These are phyloP conservation scores for Gynandropsis gynandra DNA, from an alignment of 345 rosid genomes.

Conservation along the genomic window DNA sequence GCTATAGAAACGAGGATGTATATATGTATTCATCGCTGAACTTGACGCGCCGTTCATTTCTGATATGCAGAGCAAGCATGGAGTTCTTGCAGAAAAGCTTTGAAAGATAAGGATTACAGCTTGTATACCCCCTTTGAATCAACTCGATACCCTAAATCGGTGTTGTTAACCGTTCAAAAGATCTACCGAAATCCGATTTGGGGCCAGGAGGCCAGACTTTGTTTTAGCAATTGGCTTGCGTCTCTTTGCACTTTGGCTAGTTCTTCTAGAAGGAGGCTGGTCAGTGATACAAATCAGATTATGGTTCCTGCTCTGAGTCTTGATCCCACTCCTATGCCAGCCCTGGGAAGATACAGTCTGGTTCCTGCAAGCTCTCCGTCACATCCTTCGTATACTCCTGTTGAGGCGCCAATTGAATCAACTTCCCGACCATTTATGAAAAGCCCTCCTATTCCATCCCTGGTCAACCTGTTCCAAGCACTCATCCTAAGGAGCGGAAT, in stretches of 20 bases:
- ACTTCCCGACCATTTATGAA: constrained; percentile 8
- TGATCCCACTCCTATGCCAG: constrained; percentile 5
- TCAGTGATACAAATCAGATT: constrained; percentile 3
- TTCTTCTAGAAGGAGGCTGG: constrained; percentile 18
- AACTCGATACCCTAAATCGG: constrained; percentile 17
- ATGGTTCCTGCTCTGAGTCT: constrained; percentile 17
- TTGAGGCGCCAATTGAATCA: constrained; percentile 13
- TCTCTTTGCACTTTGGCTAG: too few species aligned
- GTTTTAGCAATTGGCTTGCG: constrained; percentile 28
- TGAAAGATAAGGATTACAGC: too few species aligned
- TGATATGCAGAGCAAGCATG: constrained; percentile 55
- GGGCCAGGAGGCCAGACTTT: constrained; percentile 12
- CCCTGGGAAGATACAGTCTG: constrained; percentile 20
- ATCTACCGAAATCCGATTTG: constrained; percentile 11
- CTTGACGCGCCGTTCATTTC: constrained; percentile 14
- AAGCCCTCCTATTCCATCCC: constrained; percentile 25
- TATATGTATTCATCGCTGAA: too few species aligned
- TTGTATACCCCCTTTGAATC: constrained; percentile 21
- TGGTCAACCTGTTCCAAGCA: constrained; percentile 12
- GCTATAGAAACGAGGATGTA: too few species aligned
- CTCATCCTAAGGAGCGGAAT: constrained; percentile 18
- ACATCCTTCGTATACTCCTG: constrained; percentile 12
- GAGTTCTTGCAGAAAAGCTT: too few species aligned
- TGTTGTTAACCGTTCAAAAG: constrained; percentile 15
- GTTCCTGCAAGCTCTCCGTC: constrained; percentile 24